Conservation (phyloP, 2,329 filamentous ascomycete species). For the Clonostachys rosea region DNA sequence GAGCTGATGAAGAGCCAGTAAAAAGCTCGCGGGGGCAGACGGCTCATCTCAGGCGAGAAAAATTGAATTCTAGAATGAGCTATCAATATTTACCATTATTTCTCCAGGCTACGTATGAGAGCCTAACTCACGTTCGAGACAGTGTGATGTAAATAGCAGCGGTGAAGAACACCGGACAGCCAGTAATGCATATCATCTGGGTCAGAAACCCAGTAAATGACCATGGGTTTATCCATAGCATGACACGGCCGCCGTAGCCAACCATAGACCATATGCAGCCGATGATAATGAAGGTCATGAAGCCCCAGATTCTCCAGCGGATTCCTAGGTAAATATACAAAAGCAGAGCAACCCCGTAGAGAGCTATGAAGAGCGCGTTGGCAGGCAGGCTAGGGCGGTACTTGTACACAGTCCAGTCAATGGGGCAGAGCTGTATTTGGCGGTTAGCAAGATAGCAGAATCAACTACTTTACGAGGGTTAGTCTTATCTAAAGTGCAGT, state of each 20-base stretch:
- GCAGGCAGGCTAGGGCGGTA: slow-evolving; percentile 34
- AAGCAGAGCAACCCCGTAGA: slow-evolving; percentile 36
- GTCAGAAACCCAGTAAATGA: slow-evolving; percentile 53
- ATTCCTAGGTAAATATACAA: slow-evolving; percentile 29
- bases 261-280: neutral
- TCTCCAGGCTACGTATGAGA: slow-evolving; percentile 25
- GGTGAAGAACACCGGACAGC: slow-evolving; percentile 31
- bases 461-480: neutral
- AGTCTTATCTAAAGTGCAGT: slow-evolving; percentile 36
- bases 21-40: slow-evolving; percentile 15
- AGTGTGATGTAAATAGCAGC: slow-evolving; percentile 23
- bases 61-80: slow-evolving; percentile 13
- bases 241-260: slow-evolving; percentile 26
- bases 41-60: slow-evolving; percentile 11
- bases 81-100: slow-evolving; percentile 14
- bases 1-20: slow-evolving; percentile 34
- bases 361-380: slow-evolving; percentile 28
- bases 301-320: slow-evolving; percentile 29
- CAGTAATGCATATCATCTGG: slow-evolving; percentile 45
- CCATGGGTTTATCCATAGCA: slow-evolving; percentile 53
- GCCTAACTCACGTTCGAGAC: slow-evolving; percentile 44
- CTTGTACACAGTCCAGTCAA: slow-evolving; percentile 31
- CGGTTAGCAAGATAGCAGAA: no score
- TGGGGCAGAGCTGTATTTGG: neutral
- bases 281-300: slow-evolving; percentile 36